phyloP scores from a whole-genome alignment of 176 grass and related monocot genomes.

The Elaeis guineensis region DNA sequence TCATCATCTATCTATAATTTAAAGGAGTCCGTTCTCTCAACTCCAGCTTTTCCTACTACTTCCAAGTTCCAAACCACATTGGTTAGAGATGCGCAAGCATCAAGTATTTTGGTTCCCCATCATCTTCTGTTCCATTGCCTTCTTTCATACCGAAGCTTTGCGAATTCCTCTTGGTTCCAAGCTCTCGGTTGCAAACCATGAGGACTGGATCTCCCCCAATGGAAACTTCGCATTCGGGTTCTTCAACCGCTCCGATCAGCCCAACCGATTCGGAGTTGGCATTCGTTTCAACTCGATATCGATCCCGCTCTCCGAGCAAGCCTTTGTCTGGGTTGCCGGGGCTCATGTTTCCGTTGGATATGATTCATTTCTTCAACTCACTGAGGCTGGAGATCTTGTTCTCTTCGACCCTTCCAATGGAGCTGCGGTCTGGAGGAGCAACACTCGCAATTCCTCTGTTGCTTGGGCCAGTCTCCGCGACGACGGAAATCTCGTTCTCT shows the following conservation, averaged over 20 bases:
- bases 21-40: no score
- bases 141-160: no score
- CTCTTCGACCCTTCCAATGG: neutral
- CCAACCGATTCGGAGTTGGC: neutral
- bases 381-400: neutral
- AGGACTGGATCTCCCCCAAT: neutral
- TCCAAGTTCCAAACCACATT: no score
- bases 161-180: conserved; percentile 2
- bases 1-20: no score
- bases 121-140: no score
- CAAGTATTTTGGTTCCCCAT: no score
- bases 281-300: conserved; percentile 2
- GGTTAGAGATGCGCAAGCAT: no score
- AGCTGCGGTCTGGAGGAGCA: conserved; percentile 1
- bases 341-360: neutral
- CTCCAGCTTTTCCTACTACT: no score
- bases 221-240: conserved; percentile 2
- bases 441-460: conserved; percentile 2
- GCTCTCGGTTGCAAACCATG: neutral
- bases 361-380: neutral
- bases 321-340: neutral
- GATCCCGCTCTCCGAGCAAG: neutral
- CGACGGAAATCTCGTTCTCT: conserved; percentile 5
- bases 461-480: neutral
- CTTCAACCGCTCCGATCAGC: neutral